These are phyloP conservation scores for Phialophora expanda DNA, from an alignment of 2,329 filamentous ascomycete species.

Conservation along the genomic window DNA sequence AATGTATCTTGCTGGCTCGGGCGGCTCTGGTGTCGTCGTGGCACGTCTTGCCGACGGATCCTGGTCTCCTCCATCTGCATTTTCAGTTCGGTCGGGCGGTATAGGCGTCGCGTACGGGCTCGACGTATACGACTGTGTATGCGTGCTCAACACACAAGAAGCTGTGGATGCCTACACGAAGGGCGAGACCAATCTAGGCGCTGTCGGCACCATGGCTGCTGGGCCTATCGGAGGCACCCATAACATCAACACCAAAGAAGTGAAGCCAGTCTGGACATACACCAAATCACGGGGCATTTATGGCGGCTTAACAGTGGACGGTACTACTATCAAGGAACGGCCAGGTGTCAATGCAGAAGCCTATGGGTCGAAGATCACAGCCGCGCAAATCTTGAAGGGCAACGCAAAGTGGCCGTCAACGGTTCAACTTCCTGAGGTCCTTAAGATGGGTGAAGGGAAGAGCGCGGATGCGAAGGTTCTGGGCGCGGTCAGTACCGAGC, in stretches of 20 bases:
- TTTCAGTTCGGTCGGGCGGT: slow-evolving; percentile 24
- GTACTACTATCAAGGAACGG: slow-evolving; percentile 25
- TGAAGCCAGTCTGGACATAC: slow-evolving; percentile 32
- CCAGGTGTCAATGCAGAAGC: slow-evolving; percentile 19
- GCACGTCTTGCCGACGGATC: slow-evolving; percentile 31
- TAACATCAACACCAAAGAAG: slow-evolving; percentile 21
- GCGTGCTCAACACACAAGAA: slow-evolving; percentile 31
- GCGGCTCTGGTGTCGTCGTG: slow-evolving; percentile 29
- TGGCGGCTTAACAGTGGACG: slow-evolving; percentile 30
- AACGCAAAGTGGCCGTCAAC: slow-evolving; percentile 13
- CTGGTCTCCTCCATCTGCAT: slow-evolving; percentile 28
- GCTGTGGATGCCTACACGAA: slow-evolving; percentile 24
- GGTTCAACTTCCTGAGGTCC: slow-evolving; percentile 18
- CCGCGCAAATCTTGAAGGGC: slow-evolving; percentile 23
- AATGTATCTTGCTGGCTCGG: slow-evolving; percentile 31
- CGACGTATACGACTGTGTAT: slow-evolving; percentile 32
- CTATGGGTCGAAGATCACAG: slow-evolving; percentile 24
- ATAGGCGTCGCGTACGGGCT: slow-evolving; percentile 27
- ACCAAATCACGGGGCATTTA: slow-evolving; percentile 29
- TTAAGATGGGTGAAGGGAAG: slow-evolving; percentile 16
- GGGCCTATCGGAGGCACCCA: slow-evolving; percentile 26
- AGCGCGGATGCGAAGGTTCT: slow-evolving; percentile 9
- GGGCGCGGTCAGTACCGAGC: slow-evolving; percentile 18
- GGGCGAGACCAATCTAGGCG: slow-evolving; percentile 21
- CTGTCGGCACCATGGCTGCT: slow-evolving; percentile 20